Evolutionary conservation across 345 rosid genomes (phyloP).

Genomic region (Physaria fendleri): DNA sequence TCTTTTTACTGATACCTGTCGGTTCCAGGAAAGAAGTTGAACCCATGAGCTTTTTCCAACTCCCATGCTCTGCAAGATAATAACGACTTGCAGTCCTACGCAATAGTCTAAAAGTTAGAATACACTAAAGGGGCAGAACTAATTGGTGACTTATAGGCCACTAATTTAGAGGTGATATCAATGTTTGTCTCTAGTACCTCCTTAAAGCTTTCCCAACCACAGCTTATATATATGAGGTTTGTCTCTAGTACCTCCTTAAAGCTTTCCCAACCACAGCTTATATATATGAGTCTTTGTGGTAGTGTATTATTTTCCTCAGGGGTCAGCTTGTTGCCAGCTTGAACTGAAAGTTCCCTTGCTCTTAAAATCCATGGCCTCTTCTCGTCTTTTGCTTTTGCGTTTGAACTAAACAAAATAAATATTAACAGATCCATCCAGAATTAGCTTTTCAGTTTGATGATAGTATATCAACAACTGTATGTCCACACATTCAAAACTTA

Average conservation of each 20-base stretch:
- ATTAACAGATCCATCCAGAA: neutral
- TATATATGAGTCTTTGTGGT: slow-evolving; percentile 83
- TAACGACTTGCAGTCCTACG: slow-evolving; percentile 75
- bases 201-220: slow-evolving; percentile 98
- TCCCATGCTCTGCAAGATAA: slow-evolving; percentile 63
- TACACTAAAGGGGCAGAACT: neutral
- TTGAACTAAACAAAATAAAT: slow-evolving; percentile 34
- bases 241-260: slow-evolving; percentile 64
- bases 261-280: slow-evolving; percentile 98
- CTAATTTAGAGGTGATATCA: neutral
- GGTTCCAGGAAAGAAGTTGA: slow-evolving; percentile 93
- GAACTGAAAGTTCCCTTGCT: slow-evolving; percentile 67
- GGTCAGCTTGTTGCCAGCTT: slow-evolving; percentile 44
- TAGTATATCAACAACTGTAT: neutral
- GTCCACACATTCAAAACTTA: neutral
- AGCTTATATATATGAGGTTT: slow-evolving; percentile 82
- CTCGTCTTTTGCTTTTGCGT: slow-evolving; percentile 54
- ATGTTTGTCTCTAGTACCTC: slow-evolving; percentile 43
- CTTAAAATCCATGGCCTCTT: slow-evolving; percentile 97
- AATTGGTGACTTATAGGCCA: neutral
- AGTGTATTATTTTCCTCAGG: slow-evolving; percentile 39
- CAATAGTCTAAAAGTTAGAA: slow-evolving; percentile 2
- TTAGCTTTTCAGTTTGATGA: neutral
- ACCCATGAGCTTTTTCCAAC: slow-evolving; percentile 80
- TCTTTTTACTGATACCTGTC: slow-evolving; percentile 48